Evolutionary conservation across 768 basidiomycete species (phyloP).

Genomic region (Lactarius indigo): DNA sequence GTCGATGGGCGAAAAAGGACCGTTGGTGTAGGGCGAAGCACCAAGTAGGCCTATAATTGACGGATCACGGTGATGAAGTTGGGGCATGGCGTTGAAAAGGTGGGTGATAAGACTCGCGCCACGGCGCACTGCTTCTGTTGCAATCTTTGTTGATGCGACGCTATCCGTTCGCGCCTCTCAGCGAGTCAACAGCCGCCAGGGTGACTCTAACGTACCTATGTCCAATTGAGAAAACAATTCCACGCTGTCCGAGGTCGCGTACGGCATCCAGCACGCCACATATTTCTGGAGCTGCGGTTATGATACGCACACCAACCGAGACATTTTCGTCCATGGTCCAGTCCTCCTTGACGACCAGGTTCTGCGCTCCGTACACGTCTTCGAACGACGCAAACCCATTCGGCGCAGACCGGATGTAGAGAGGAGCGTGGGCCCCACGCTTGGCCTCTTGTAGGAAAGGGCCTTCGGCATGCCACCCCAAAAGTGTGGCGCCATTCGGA

Average conservation of each 20-base stretch:
- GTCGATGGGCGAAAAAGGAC: conserved; percentile 36
- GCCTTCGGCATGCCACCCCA: conserved; percentile 92
- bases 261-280: conserved; percentile 76
- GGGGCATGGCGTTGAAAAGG: conserved; percentile 92
- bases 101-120: conserved; percentile 89
- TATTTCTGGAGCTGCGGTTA: conserved; percentile 86
- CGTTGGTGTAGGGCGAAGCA: conserved; percentile 60
- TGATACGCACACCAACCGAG: conserved; percentile 61
- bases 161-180: conserved; percentile 36
- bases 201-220: conserved; percentile 58
- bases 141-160: conserved; percentile 69
- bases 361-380: conserved; percentile 65
- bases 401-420: conserved; percentile 58
- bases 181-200: not conserved
- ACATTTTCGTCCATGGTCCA: conserved; percentile 54
- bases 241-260: conserved; percentile 53
- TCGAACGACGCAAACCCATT: conserved; percentile 69
- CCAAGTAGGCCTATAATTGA: conserved; percentile 88
- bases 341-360: conserved; percentile 59
- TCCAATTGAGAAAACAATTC: conserved; percentile 81
- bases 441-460: conserved; percentile 83
- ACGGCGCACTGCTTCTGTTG: conserved; percentile 61
- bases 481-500: conserved; percentile 60
- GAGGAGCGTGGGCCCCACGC: conserved; percentile 76
- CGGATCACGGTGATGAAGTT: conserved; percentile 85